Conservation (phyloP, 2,329 filamentous ascomycete species). For the Paramyrothecium sp. region DNA sequence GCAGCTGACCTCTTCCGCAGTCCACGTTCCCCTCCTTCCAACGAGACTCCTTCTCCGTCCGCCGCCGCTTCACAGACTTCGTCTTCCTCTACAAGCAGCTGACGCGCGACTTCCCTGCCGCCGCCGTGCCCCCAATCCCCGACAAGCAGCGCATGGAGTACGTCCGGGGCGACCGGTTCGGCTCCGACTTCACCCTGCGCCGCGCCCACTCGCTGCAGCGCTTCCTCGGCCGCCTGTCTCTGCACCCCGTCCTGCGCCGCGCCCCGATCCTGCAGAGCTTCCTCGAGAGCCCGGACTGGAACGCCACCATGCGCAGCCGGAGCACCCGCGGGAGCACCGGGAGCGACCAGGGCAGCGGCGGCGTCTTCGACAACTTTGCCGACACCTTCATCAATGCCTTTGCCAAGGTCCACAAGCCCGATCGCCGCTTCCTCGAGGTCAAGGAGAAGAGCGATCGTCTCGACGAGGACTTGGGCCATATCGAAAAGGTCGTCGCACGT, state of each 20-base stretch:
- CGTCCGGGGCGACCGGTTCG: conserved; percentile 93
- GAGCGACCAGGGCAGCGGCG: conserved; percentile 47
- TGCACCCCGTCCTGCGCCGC: conserved; percentile 86
- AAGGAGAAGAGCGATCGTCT: conserved; percentile 90
- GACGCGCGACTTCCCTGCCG: conserved; percentile 82
- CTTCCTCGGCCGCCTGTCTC: conserved; percentile 80
- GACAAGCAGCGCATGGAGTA: conserved; percentile 99
- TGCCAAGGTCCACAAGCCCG: conserved; percentile 91
- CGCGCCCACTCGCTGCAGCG: conserved; percentile 88
- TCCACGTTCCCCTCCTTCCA: conserved; percentile 94
- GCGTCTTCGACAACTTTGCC: conserved; percentile 92
- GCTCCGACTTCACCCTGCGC: conserved; percentile 84
- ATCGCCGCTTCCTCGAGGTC: conserved; percentile 92
- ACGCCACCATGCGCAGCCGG: conserved; percentile 85
- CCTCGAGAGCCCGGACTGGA: conserved; percentile 93
- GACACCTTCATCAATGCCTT: conserved; percentile 98
- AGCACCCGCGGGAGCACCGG: conserved; percentile 61
- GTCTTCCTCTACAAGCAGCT: conserved; percentile 94
- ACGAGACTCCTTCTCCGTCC: conserved; percentile 73
- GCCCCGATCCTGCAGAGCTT: conserved; percentile 83
- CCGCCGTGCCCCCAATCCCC: conserved; percentile 88
- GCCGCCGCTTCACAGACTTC: conserved; percentile 96
- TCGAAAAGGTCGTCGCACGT: conserved; percentile 92
- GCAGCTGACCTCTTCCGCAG: conserved; percentile 43
- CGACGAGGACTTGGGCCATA: conserved; percentile 86